phyloP scores from a whole-genome alignment of 164 flowering plant species.

The Magnolia kwangsiensis region DNA sequence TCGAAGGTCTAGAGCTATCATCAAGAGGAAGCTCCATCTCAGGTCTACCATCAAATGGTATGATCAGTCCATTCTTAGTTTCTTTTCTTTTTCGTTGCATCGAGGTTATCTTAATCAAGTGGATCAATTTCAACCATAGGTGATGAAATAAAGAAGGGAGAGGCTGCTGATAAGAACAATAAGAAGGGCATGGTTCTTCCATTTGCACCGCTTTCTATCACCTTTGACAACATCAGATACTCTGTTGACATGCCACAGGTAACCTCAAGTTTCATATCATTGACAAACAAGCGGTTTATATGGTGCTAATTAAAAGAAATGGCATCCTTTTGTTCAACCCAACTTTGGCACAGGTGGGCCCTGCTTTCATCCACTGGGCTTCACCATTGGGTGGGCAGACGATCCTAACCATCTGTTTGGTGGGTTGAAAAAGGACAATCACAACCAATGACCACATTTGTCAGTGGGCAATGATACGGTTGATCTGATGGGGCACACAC shows the following conservation, averaged over 20 bases:
- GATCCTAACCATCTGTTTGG: too few species aligned
- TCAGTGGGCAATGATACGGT: too few species aligned
- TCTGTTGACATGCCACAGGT: conserved; percentile 60
- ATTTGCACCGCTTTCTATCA: conserved; percentile 46
- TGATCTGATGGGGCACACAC: too few species aligned
- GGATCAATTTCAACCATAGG: background rate
- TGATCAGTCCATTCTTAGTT: background rate
- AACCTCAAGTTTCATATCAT: background rate
- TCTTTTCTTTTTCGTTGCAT: background rate
- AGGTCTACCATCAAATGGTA: background rate
- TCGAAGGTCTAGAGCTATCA: conserved; percentile 4
- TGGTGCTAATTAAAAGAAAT: too few species aligned
- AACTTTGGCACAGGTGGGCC: too few species aligned
- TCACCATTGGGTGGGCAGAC: too few species aligned
- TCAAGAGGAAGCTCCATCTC: background rate
- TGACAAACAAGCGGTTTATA: background rate
- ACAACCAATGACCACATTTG: too few species aligned
- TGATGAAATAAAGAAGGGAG: background rate
- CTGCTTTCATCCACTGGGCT: too few species aligned
- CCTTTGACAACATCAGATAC: conserved; percentile 44
- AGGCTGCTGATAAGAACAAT: conserved; percentile 11
- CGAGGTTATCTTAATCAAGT: background rate
- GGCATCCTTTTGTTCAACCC: too few species aligned
- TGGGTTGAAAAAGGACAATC: too few species aligned
- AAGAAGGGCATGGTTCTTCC: conserved; percentile 56